phyloP scores from a whole-genome alignment of 257 asterid genomes.

The Solanum peruvianum region DNA sequence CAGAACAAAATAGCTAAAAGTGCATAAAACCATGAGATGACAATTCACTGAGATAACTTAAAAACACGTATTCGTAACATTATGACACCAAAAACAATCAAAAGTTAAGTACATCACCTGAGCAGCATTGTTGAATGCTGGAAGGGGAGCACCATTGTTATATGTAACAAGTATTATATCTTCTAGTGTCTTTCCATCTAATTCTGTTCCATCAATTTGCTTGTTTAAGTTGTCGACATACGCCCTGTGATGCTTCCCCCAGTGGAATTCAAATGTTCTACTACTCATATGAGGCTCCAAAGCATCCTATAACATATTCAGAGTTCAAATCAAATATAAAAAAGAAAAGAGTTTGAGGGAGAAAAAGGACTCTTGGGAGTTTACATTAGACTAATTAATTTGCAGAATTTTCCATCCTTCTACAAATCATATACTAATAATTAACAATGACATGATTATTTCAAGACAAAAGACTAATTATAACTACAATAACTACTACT shows the following conservation, averaged over 20 bases:
- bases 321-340: neutral
- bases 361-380: neutral
- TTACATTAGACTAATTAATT: neutral
- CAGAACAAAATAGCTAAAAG: neutral
- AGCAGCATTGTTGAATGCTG: conserved; percentile 94
- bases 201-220: conserved; percentile 78
- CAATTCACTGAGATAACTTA: no score
- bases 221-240: conserved; percentile 90
- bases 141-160: conserved; percentile 77
- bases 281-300: conserved; percentile 93
- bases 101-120: conserved; percentile 33
- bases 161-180: conserved; percentile 52
- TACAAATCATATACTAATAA: neutral
- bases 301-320: conserved; percentile 44
- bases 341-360: neutral
- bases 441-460: neutral
- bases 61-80: no score
- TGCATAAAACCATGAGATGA: no score
- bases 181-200: conserved; percentile 55
- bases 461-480: neutral
- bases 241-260: conserved; percentile 95
- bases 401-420: neutral
- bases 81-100: no score
- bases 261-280: conserved; percentile 77
- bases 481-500: neutral